These are phyloP conservation scores for Ogataea pilisensis DNA, from an alignment of 805 yeast species.

Conservation along the genomic window DNA sequence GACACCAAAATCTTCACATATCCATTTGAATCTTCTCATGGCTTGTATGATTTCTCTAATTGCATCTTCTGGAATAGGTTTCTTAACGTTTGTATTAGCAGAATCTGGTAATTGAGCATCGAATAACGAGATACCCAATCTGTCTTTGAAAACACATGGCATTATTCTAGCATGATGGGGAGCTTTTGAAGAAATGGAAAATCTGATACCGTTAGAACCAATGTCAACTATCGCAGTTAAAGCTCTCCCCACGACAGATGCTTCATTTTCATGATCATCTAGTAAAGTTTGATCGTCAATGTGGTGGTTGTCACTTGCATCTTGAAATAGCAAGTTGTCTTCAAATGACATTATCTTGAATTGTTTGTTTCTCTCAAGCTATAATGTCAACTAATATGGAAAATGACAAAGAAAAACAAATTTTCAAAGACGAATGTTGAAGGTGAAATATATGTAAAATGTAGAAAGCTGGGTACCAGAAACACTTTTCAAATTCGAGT, in stretches of 20 bases:
- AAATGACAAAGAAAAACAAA: no score
- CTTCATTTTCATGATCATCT: conserved; percentile 35
- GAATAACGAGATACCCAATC: conserved; percentile 65
- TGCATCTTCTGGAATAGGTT: conserved; percentile 54
- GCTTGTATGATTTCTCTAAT: conserved; percentile 58
- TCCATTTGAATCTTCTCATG: conserved; percentile 61
- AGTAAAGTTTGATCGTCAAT: conserved; percentile 21
- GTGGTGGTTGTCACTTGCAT: conserved; percentile 28
- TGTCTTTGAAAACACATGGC: conserved; percentile 75
- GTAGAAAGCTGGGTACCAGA: no score
- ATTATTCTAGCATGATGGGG: conserved; percentile 68
- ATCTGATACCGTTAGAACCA: conserved; percentile 72
- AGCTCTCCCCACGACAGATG: conserved; percentile 54
- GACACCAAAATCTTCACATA: conserved; percentile 74
- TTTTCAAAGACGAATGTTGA: no score
- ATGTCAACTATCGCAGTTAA: conserved; percentile 68
- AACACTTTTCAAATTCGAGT: no score
- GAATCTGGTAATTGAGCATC: conserved; percentile 49
- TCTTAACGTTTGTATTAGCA: conserved; percentile 28
- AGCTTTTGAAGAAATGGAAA: conserved; percentile 66
- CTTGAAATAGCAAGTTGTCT: conserved; percentile 24
- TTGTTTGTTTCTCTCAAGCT: no score
- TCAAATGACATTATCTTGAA: conserved; percentile 28
- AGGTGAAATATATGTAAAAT: no score
- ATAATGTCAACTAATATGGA: no score